phyloP scores from a whole-genome alignment of 208 protist species.

The Acanthamoeba healyi region DNA sequence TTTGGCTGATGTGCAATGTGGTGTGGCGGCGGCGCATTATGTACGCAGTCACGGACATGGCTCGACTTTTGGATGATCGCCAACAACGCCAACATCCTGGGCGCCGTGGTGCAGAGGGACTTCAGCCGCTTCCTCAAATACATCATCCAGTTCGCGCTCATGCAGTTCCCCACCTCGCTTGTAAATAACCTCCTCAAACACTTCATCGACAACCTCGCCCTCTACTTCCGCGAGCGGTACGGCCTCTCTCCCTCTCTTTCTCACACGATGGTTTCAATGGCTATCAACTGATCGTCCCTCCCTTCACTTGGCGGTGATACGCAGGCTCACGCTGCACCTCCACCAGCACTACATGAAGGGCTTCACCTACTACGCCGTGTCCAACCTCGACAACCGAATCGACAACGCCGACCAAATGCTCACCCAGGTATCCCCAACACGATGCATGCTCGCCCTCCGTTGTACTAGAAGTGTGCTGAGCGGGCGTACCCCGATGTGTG shows the following conservation, averaged over 20 bases:
- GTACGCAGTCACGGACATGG: conserved; percentile 4
- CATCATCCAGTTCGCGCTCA: conserved; percentile 43
- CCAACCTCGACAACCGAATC: conserved; percentile 68
- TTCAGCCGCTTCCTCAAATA: conserved; percentile 29
- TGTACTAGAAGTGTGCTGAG: neutral
- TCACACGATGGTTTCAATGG: neutral
- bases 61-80: conserved; percentile 67
- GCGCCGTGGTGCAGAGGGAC: conserved; percentile 33
- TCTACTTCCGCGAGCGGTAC: conserved; percentile 59
- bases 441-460: too few relatives aligned
- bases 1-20: neutral
- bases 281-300: neutral
- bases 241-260: neutral
- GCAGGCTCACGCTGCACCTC: conserved; percentile 13
- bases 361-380: conserved; percentile 66
- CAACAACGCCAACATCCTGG: conserved; percentile 62
- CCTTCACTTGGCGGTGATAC: neutral
- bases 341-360: conserved; percentile 45
- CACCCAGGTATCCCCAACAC: conserved; percentile 27
- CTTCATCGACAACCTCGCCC: conserved; percentile 36
- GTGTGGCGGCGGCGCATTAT: too few relatives aligned
- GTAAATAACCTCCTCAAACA: conserved; percentile 63
- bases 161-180: conserved; percentile 47
- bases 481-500: neutral
- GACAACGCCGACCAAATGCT: conserved; percentile 63